Evolutionary conservation across 108 stramenopile genomes (phyloP).

Genomic region (Skeletonema costatum): DNA sequence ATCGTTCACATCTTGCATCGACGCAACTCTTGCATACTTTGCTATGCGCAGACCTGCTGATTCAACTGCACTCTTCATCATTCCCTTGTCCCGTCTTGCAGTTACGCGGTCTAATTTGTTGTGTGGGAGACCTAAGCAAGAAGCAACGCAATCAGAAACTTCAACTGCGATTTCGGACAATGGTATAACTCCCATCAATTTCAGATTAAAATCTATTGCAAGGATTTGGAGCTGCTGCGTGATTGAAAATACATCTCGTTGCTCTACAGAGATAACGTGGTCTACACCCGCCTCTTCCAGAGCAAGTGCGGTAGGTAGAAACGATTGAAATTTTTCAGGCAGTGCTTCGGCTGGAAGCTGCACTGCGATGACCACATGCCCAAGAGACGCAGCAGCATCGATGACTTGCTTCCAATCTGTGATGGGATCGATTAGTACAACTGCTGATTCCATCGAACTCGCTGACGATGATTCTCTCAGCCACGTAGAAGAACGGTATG

Average conservation of each 20-base stretch:
- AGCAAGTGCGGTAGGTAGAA: slow-evolving; percentile 7
- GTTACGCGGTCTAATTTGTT: slow-evolving; percentile 26
- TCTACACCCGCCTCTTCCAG: slow-evolving; percentile 11
- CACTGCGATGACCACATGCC: slow-evolving; percentile 9
- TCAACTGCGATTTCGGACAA: slow-evolving; percentile 39
- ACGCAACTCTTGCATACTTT: slow-evolving; percentile 27
- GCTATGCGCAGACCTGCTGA: slow-evolving; percentile 36
- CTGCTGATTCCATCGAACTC: slow-evolving; percentile 4
- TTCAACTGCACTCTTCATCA: slow-evolving; percentile 46
- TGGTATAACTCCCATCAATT: slow-evolving; percentile 18
- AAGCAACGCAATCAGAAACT: slow-evolving; percentile 24
- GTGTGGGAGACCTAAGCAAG: slow-evolving; percentile 28
- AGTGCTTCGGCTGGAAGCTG: slow-evolving; percentile 12
- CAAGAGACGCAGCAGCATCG: slow-evolving; percentile 6
- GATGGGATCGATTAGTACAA: slow-evolving; percentile 28
- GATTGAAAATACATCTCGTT: slow-evolving; percentile 22
- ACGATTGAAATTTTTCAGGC: not conserved
- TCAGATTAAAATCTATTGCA: not conserved
- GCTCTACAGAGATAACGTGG: slow-evolving; percentile 7
- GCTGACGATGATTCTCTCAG: not conserved
- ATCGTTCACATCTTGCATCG: slow-evolving; percentile 2
- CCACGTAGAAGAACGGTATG: too few species aligned
- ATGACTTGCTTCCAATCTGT: slow-evolving; percentile 35
- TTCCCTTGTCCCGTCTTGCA: slow-evolving; percentile 46
- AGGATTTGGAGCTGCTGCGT: slow-evolving; percentile 6